A percentile compares a stretch with the other conserved stretches of the same genome.
Conservation (phyloP, 441 rosid species). For the Eutrema salsugineum region DNA sequence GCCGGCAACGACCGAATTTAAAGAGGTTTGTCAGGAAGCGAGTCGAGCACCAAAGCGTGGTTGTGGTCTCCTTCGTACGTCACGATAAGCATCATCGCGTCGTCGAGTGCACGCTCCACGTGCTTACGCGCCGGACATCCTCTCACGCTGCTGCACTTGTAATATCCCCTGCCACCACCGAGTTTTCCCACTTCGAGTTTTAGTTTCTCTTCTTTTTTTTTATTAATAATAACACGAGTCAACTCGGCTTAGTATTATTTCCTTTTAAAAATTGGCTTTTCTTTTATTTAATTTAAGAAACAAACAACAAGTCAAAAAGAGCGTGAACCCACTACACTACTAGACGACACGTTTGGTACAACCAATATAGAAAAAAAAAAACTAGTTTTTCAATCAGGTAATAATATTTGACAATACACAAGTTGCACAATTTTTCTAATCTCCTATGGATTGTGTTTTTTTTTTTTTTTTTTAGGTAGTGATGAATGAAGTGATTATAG, state of each 20-base stretch:
- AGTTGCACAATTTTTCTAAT: neutral
- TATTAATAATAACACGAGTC: neutral
- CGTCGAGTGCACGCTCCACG: slow-evolving; percentile 64
- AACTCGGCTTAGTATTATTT: slow-evolving; percentile 9
- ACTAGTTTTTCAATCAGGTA: neutral
- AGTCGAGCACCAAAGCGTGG: slow-evolving; percentile 39
- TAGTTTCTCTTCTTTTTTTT: no score
- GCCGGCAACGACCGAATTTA: slow-evolving; percentile 2
- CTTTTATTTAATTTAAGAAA: no score
- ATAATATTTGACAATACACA: slow-evolving; percentile 15
- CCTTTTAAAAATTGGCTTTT: neutral
- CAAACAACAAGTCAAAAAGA: slow-evolving; percentile 32
- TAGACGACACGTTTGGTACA: slow-evolving; percentile 28
- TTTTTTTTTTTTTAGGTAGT: neutral
- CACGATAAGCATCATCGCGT: slow-evolving; percentile 52
- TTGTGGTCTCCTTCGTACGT: slow-evolving; percentile 68
- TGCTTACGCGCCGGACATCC: slow-evolving; percentile 78
- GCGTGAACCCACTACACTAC: slow-evolving; percentile 20
- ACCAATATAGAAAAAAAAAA: slow-evolving; percentile 1
- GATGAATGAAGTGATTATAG: neutral
- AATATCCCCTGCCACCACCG: slow-evolving; percentile 50
- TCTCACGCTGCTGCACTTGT: slow-evolving; percentile 63
- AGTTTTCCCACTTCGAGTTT: slow-evolving; percentile 11
- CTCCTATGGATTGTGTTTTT: neutral
- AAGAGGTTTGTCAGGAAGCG: slow-evolving; percentile 60